Evolutionary conservation across 495 filamentous ascomycete species (phyloP), one percentile per base, ranked within the genome.

Genomic region (Wilcoxina mikolae): DNA sequence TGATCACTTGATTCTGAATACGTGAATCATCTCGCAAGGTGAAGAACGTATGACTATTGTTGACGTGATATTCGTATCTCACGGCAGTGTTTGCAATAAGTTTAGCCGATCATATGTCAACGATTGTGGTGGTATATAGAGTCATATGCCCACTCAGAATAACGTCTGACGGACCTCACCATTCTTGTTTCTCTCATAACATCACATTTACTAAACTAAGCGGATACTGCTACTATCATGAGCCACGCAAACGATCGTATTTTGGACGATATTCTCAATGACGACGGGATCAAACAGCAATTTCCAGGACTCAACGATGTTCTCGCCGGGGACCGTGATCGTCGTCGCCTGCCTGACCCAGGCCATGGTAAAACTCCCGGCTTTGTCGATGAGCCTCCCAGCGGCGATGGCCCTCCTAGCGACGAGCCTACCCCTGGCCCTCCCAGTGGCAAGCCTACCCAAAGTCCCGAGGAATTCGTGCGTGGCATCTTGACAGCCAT

Each of bases 281-380:
- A 59, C 29, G 38, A 60, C 24, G 39, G 52, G 27, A 55, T 39
- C 38, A 27, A 48, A 24, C 10, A 31, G 0, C 29, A 31, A 11
- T 60, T 60, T 20, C 60, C 57, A 1, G 60, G 60, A 2, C 60
- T 62, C 22, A 12, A 4, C 10, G 2, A 5, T 4, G 54, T 45
- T n/a, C 42, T 62, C 1, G 22, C 51, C 15, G 22, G 41, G 4
- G 39, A 45, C 20, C 15, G 38, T 27, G 22, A 41, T 35, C 7
- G 31, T 35, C 15, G 31, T 7, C 31, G 7, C 31, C 31, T 35
- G 7, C 31, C 31, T 15, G 7, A 7, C 31, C 31, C 31, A 35
- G 15, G 31, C 15, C 7, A 15, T 35, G n/a, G n/a, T n/a, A n/a
- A n/a, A n/a, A n/a, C n/a, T 15, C 31, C 7, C 31, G 15, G 7